These are phyloP conservation scores for Gnomoniopsis smithogilvyi DNA, from an alignment of 2,329 filamentous ascomycete species.

Conservation along the genomic window DNA sequence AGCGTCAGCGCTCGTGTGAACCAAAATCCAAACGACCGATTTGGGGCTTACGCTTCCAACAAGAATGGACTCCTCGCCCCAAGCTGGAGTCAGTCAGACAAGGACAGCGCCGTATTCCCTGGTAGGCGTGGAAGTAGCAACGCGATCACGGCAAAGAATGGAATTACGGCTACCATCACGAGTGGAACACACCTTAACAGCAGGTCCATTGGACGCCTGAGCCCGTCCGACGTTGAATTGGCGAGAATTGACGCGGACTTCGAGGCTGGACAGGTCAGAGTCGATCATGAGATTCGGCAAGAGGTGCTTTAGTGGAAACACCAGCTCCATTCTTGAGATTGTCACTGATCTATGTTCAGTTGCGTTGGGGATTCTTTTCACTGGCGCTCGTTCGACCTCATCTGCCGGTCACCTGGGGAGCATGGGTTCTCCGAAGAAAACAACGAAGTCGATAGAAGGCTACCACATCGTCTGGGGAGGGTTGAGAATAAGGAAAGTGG, in stretches of 20 bases:
- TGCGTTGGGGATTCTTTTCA: neutral
- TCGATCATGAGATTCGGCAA: slow-evolving; percentile 30
- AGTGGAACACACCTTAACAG: slow-evolving; percentile 20
- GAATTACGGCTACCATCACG: slow-evolving; percentile 10
- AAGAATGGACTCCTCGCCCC: slow-evolving; percentile 12
- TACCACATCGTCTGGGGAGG: too few species aligned
- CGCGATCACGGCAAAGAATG: slow-evolving; percentile 22
- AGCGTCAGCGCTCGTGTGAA: slow-evolving; percentile 8
- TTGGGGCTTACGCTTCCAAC: slow-evolving; percentile 10
- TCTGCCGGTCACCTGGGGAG: neutral
- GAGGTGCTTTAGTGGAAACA: slow-evolving; percentile 25
- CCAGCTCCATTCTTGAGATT: neutral
- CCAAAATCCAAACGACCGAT: slow-evolving; percentile 20
- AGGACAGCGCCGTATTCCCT: slow-evolving; percentile 12
- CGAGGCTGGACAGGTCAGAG: slow-evolving; percentile 24
- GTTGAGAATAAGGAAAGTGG: too few species aligned
- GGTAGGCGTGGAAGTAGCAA: slow-evolving; percentile 5
- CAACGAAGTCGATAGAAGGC: too few species aligned
- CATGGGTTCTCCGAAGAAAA: too few species aligned
- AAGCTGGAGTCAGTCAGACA: slow-evolving; percentile 13
- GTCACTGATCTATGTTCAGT: neutral
- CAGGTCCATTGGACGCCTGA: slow-evolving; percentile 21
- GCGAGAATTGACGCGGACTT: slow-evolving; percentile 23
- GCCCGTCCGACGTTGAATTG: slow-evolving; percentile 31
- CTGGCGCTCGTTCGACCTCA: neutral